Evolutionary conservation across 495 filamentous ascomycete species (phyloP).

Genomic region (Darksidea phi): DNA sequence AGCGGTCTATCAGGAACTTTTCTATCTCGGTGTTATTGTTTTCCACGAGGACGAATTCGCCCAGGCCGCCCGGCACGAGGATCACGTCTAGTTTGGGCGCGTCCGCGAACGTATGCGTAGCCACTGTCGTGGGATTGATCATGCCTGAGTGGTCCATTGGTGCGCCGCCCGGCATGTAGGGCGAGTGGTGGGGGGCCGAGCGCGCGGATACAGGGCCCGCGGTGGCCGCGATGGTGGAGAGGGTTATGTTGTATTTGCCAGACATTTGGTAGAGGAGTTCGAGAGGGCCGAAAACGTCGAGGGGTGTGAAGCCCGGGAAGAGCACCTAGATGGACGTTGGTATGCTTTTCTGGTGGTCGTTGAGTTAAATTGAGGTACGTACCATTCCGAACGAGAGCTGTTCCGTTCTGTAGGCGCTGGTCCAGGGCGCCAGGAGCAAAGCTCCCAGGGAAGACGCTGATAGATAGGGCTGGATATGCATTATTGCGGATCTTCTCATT

Average conservation of each 20-base stretch:
- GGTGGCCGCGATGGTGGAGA: not conserved
- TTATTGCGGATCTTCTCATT: no score
- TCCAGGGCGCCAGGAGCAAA: no score
- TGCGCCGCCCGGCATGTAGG: not conserved
- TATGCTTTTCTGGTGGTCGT: no score
- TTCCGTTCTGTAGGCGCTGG: no score
- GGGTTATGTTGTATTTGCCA: slow-evolving; percentile 9
- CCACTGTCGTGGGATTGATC: slow-evolving; percentile 4
- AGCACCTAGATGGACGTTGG: slow-evolving; percentile 5
- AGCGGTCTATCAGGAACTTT: slow-evolving; percentile 6
- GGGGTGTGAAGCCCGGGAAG: slow-evolving; percentile 9
- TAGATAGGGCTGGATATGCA: no score
- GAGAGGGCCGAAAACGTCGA: slow-evolving; percentile 15
- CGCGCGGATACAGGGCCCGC: slow-evolving; percentile 4
- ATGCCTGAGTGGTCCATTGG: not conserved
- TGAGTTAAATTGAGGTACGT: no score
- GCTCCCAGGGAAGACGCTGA: no score
- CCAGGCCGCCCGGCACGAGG: slow-evolving; percentile 19
- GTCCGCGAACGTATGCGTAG: slow-evolving; percentile 15
- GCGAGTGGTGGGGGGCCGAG: not conserved
- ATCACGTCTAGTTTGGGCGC: slow-evolving; percentile 16
- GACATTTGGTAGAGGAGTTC: slow-evolving; percentile 6
- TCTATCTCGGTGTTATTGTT: slow-evolving; percentile 4
- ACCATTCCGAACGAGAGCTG: no score
- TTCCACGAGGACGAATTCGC: not conserved